A percentile compares a stretch with the other conserved stretches of the same genome.
Evolutionary conservation across 2,329 filamentous ascomycete genomes (phyloP).

Genomic region (Paramyrothecium sp.): DNA sequence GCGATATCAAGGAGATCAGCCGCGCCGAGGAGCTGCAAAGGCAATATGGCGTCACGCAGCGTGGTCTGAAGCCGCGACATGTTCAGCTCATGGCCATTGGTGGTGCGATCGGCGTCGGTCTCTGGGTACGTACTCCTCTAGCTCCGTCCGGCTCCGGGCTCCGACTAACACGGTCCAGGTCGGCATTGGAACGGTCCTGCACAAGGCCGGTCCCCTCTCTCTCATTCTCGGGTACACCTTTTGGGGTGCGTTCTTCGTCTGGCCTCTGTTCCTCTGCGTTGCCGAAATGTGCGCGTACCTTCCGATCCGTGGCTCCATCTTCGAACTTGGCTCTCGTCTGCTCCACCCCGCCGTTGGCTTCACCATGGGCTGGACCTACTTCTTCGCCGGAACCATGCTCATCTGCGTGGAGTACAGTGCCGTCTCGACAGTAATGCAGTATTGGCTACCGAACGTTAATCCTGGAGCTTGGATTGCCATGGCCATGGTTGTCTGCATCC

Average conservation of each 20-base stretch:
- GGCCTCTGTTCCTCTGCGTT: conserved; percentile 44
- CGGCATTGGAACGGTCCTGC: conserved; percentile 41
- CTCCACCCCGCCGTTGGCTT: conserved; percentile 58
- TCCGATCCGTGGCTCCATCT: conserved; percentile 52
- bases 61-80: conserved; percentile 36
- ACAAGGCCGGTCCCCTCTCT: conserved; percentile 40
- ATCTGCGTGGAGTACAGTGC: conserved; percentile 44
- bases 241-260: conserved; percentile 43
- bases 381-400: conserved; percentile 44
- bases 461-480: conserved; percentile 49
- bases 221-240: conserved; percentile 42
- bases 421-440: conserved; percentile 42
- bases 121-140: conserved; percentile 24
- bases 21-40: background rate
- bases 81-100: conserved; percentile 50
- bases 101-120: conserved; percentile 44
- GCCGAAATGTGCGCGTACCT: conserved; percentile 59
- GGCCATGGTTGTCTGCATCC: conserved; percentile 41
- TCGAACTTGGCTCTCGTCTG: conserved; percentile 53
- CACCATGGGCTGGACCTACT: conserved; percentile 52
- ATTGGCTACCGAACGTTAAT: conserved; percentile 40
- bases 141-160: conserved; percentile 11
- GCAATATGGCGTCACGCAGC: conserved; percentile 29
- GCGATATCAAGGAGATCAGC: background rate
- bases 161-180: conserved; percentile 18